Evolutionary conservation across 768 basidiomycete genomes (phyloP), one percentile per base, ranked within the genome.

Genomic region (Boletus tomentosulus): DNA sequence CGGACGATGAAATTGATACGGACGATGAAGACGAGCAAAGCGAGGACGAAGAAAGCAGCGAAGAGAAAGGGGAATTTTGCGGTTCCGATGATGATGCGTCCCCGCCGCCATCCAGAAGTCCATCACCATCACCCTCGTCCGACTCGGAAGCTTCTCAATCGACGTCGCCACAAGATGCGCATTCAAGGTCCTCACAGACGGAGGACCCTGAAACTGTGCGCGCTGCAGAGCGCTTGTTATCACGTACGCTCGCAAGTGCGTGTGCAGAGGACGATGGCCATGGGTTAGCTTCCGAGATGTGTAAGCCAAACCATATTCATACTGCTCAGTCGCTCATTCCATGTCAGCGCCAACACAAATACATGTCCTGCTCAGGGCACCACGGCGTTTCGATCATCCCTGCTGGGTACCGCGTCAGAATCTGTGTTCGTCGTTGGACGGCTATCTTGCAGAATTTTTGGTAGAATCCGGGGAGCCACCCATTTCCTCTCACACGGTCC

Each of bases 371-470:
- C 69, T 80, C 22, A 75, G 75, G 43, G 78, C 78, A 0, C 78
- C 78, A 1, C 68, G 79, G 6, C 68, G 77, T 13, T 79, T 80
- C 59, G 57, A 61, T 8, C 78, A 80, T 51, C 73, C 78, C 3
- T 67, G 71, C 7, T 80, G 79, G 78, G 62, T 72, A 33, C 78
- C 78, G 4, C 72, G 75, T 7, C 79, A 79, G 62, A 76, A 73
- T 51, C 54, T 73, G 19, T 68, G 69, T 33, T 42, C 65, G 11
- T 63, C 74, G 3, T 60, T 79, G 37, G 75, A 79, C n/a, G 55
- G 47, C 10, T 58, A 59, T 47, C 65, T 78, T 16, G 57, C 61
- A 1, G 63, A 66, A 19, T 77, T 78, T 57, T 58, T 74, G n/a
- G 60, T 57, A 0, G 66, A 65, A 3, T 70, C 66, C 0, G 64